phyloP scores from a whole-genome alignment of 345 rosid genomes.

The Brassica cretica region DNA sequence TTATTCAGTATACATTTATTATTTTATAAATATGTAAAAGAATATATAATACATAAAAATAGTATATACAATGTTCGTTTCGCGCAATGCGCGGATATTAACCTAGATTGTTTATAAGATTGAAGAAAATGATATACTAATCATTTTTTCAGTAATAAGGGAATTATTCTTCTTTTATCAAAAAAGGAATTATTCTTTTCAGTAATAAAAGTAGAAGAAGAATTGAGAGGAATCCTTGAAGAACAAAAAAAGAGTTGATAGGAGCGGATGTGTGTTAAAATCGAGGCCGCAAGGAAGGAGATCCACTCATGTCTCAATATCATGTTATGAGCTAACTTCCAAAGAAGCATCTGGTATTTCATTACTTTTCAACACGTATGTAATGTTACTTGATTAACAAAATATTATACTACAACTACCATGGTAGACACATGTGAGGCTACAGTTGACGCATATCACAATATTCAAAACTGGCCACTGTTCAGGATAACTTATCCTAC shows the following conservation, averaged over 20 bases:
- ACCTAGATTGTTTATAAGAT: background rate
- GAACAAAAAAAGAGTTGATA: background rate
- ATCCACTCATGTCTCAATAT: conserved; percentile 20
- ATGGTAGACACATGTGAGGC: background rate
- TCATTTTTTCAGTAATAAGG: background rate
- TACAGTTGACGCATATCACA: background rate
- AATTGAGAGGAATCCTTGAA: background rate
- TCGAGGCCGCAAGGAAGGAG: background rate
- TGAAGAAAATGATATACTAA: background rate
- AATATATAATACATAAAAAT: too few relatives aligned
- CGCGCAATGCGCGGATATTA: too few relatives aligned
- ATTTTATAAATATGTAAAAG: too few relatives aligned
- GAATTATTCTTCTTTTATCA: background rate
- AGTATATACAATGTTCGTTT: too few relatives aligned
- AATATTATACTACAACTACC: too few relatives aligned
- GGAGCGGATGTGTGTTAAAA: background rate
- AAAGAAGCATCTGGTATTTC: conserved; percentile 1
- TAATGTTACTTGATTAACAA: background rate
- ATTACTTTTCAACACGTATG: background rate
- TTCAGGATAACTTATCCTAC: too few relatives aligned
- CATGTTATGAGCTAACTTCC: background rate
- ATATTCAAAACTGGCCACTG: background rate
- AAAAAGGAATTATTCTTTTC: conserved; percentile 1
- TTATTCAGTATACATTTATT: too few relatives aligned
- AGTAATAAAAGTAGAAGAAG: conserved; percentile 5